A percentile compares a stretch with the other conserved stretches of the same genome.
Evolutionary conservation across 495 filamentous ascomycete genomes (phyloP).

Genomic region (Melanomma pulvis-pyrius): DNA sequence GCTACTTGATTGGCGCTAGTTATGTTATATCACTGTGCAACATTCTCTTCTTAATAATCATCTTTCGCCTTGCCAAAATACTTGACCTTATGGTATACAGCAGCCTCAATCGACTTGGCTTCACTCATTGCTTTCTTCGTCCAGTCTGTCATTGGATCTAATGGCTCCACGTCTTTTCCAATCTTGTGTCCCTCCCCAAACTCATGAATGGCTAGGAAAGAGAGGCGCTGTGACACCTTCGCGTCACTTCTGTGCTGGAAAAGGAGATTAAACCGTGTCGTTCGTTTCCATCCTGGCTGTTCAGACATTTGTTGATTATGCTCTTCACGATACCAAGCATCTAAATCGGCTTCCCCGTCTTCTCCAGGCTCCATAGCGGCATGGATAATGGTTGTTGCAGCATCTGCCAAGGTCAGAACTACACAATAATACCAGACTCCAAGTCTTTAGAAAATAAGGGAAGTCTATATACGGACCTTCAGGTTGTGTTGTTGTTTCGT

Average conservation of each 20-base stretch:
- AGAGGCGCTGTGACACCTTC: slow-evolving; percentile 9
- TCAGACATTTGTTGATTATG: slow-evolving; percentile 38
- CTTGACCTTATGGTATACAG: slow-evolving; percentile 30
- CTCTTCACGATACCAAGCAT: slow-evolving; percentile 38
- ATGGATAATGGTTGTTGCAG: slow-evolving; percentile 17
- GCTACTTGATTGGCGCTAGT: too few relatives aligned
- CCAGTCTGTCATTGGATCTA: slow-evolving; percentile 35
- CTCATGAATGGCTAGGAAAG: slow-evolving; percentile 35
- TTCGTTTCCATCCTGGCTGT: slow-evolving; percentile 35
- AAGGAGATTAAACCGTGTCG: slow-evolving; percentile 23
- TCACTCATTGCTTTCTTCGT: slow-evolving; percentile 24
- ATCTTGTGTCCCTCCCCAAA: slow-evolving; percentile 37
- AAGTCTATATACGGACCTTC: slow-evolving; percentile 18
- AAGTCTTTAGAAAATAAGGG: not conserved
- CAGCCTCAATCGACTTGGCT: slow-evolving; percentile 29
- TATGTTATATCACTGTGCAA: too few relatives aligned
- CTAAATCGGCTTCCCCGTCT: slow-evolving; percentile 28
- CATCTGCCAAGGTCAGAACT: slow-evolving; percentile 14
- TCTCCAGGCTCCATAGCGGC: slow-evolving; percentile 24
- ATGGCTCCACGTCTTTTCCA: slow-evolving; percentile 26
- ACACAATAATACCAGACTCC: not conserved
- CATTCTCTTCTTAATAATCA: not conserved
- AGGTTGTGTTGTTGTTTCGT: slow-evolving; percentile 26
- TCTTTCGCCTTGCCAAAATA: slow-evolving; percentile 9
- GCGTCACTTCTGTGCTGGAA: slow-evolving; percentile 14